Conservation (phyloP, 768 basidiomycete genomes). For the Boletales sp. region DNA sequence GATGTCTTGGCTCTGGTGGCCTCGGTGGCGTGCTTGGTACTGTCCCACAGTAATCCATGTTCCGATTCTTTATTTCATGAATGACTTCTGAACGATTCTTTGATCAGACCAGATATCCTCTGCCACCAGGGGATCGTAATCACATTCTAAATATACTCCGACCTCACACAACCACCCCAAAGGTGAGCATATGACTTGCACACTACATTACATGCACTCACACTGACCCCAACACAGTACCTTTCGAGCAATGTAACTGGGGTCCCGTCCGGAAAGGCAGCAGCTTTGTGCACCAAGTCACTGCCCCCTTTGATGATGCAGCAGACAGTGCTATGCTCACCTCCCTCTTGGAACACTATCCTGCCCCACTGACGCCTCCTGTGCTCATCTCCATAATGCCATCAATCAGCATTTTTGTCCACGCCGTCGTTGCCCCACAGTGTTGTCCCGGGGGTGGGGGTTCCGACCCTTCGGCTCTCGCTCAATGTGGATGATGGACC, state of each 20-base stretch:
- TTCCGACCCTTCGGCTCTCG: no score
- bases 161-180: conserved; percentile 33
- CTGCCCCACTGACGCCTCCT: no score
- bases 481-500: no score
- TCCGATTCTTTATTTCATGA: conserved; percentile 20
- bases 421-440: no score
- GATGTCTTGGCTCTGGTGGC: conserved; percentile 24
- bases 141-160: conserved; percentile 41
- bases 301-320: no score
- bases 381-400: no score
- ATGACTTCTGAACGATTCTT: conserved; percentile 22
- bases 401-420: no score
- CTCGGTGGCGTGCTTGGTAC: conserved; percentile 33
- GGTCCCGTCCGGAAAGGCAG: no score
- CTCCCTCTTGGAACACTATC: no score
- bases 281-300: no score
- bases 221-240: conserved; percentile 23
- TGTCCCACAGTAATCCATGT: conserved; percentile 35
- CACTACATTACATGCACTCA: conserved; percentile 1
- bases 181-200: conserved; percentile 25
- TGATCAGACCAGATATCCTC: conserved; percentile 37
- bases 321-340: no score
- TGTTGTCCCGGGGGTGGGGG: no score
- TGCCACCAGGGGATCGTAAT: conserved; percentile 36
- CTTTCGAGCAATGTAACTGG: conserved; percentile 25